Percentiles rank a stretch among this genome's conserved stretches.
These are phyloP conservation scores for Fusarium poae DNA, from an alignment of 2,329 filamentous ascomycete species.

Conservation along the genomic window DNA sequence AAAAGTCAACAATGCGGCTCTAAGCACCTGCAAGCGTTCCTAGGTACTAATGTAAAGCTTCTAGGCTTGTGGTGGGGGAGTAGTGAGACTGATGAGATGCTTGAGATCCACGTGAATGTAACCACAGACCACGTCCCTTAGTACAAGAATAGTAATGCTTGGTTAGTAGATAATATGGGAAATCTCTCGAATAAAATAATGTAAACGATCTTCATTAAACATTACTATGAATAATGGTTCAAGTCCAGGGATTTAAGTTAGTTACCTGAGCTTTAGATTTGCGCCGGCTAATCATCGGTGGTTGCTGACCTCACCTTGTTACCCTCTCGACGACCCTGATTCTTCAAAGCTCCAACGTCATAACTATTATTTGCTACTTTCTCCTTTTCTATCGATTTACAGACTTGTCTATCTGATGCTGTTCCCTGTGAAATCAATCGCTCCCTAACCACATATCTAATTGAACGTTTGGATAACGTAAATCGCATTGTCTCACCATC, in stretches of 20 bases:
- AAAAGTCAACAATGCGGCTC: slow-evolving; percentile 3
- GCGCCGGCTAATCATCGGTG: slow-evolving; percentile 52
- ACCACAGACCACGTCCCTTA: slow-evolving; percentile 24
- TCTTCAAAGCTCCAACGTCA: slow-evolving; percentile 29
- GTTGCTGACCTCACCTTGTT: slow-evolving; percentile 37
- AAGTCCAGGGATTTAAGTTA: background rate
- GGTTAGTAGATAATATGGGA: background rate
- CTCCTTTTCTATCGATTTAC: slow-evolving; percentile 9
- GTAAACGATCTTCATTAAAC: background rate
- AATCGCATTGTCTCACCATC: background rate
- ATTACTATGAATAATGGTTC: background rate
- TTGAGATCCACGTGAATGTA: slow-evolving; percentile 32
- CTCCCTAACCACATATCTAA: background rate
- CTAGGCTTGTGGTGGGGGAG: slow-evolving; percentile 31
- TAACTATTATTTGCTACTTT: slow-evolving; percentile 24
- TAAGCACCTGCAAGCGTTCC: slow-evolving; percentile 3
- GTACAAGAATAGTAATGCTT: background rate
- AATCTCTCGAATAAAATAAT: background rate
- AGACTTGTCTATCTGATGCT: background rate
- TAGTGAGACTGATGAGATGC: slow-evolving; percentile 30
- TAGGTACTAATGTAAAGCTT: slow-evolving; percentile 10
- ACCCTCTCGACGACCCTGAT: slow-evolving; percentile 27
- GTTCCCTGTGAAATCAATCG: background rate
- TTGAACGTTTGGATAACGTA: slow-evolving; percentile 6
- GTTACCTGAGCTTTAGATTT: slow-evolving; percentile 20